A percentile compares a stretch with the other conserved stretches of the same genome.
Evolutionary conservation across 352 stramenopile species (phyloP).

Genomic region (Phytopythium cucurbitacearum): DNA sequence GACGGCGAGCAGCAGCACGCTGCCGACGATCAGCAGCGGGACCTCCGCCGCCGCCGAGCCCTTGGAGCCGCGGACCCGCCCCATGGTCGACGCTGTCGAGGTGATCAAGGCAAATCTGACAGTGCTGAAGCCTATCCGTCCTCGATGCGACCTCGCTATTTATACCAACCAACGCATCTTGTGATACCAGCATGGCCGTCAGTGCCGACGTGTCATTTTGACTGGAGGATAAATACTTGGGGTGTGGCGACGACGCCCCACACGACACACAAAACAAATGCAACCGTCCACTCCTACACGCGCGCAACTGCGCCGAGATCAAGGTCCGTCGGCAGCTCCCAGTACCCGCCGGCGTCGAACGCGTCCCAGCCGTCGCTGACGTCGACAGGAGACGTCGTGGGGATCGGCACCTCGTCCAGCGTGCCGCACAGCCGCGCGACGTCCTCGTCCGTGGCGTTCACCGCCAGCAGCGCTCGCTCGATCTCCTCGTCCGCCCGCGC

Average conservation of each 20-base stretch:
- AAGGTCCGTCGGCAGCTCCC: conserved; percentile 15
- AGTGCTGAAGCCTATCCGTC: too few species aligned
- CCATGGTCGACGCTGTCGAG: conserved; percentile 14
- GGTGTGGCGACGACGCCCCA: too few species aligned
- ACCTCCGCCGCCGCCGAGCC: conserved; percentile 17
- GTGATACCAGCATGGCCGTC: too few species aligned
- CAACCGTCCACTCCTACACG: background rate
- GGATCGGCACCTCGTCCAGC: conserved; percentile 14
- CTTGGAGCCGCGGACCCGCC: conserved; percentile 26
- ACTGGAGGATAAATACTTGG: too few species aligned
- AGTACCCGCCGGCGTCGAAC: conserved; percentile 23
- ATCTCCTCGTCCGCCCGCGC: conserved; percentile 3
- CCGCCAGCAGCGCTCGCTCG: conserved; percentile 11
- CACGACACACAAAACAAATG: too few species aligned
- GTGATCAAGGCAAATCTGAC: too few species aligned
- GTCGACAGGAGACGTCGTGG: conserved; percentile 35
- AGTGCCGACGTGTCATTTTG: too few species aligned
- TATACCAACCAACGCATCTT: too few species aligned
- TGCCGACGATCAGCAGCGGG: conserved; percentile 35
- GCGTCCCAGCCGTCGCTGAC: conserved; percentile 27
- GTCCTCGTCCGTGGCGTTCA: conserved; percentile 12
- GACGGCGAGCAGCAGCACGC: conserved; percentile 29
- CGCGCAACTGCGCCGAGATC: background rate
- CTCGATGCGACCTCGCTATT: too few species aligned
- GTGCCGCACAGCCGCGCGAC: conserved; percentile 9